Percentiles rank a stretch among this genome's conserved stretches.
These are phyloP conservation scores for Clonostachys chloroleuca DNA, from an alignment of 2,329 filamentous ascomycete species.

Conservation along the genomic window DNA sequence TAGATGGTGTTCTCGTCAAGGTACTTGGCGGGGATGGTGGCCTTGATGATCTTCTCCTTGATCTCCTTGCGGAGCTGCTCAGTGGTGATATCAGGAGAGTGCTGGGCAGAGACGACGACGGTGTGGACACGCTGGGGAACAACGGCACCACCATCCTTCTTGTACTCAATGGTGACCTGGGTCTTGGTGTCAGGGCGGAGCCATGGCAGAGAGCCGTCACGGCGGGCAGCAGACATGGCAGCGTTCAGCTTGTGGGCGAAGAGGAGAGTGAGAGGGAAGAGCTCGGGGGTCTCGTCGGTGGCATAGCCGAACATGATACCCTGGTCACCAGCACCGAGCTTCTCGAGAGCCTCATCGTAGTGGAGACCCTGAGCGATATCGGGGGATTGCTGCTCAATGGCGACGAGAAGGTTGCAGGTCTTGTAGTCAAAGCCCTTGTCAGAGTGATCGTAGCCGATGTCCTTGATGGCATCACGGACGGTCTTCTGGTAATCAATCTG, in stretches of 20 bases:
- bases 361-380: constrained; percentile 99
- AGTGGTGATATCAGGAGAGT: constrained; percentile 81
- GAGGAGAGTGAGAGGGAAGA: constrained; percentile 89
- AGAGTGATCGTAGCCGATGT: constrained; percentile 97
- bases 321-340: constrained; percentile 98
- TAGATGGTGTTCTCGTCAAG: constrained; percentile 92
- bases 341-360: constrained; percentile 95
- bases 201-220: constrained; percentile 86
- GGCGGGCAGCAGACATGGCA: constrained; percentile 86
- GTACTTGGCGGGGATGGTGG: constrained; percentile 87
- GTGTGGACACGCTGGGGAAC: constrained; percentile 92
- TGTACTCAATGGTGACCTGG: constrained; percentile 98
- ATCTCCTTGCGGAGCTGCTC: constrained; percentile 93
- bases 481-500: constrained; percentile 96
- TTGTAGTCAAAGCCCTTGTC: constrained; percentile 99
- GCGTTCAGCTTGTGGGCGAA: constrained; percentile 96
- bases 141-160: constrained; percentile 91
- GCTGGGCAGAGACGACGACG: constrained; percentile 93
- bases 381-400: constrained; percentile 98
- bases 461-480: constrained; percentile 91
- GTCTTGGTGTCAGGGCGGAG: constrained; percentile 99
- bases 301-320: constrained; percentile 99
- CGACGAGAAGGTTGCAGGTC: constrained; percentile 97
- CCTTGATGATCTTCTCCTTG: constrained; percentile 94
- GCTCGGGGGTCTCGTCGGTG: constrained; percentile 97